These are phyloP conservation scores for Zasmidium citrigriseum DNA, from an alignment of 2,329 filamentous ascomycete species.

Conservation along the genomic window DNA sequence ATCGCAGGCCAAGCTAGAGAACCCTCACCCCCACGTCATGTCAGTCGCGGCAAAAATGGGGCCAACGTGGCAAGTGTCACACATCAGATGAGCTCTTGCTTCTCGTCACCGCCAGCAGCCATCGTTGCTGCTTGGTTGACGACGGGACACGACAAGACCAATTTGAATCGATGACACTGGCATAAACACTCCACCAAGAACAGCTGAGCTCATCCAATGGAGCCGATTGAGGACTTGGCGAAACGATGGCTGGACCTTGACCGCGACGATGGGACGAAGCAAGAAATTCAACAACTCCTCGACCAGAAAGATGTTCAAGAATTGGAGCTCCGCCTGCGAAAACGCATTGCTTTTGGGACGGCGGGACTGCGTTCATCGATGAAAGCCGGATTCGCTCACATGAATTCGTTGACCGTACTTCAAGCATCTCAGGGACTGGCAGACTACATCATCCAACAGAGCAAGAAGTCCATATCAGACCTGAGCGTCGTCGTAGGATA, in stretches of 20 bases:
- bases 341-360: constrained; percentile 63
- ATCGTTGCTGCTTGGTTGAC: background rate
- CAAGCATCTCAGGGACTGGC: constrained; percentile 66
- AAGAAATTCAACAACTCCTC: constrained; percentile 57
- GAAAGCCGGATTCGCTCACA: constrained; percentile 62
- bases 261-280: constrained; percentile 53
- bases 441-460: constrained; percentile 55
- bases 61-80: background rate
- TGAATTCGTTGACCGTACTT: constrained; percentile 40
- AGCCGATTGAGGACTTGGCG: constrained; percentile 40
- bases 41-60: background rate
- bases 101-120: background rate
- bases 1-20: background rate
- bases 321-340: constrained; percentile 54
- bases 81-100: background rate
- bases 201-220: background rate
- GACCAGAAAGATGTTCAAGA: constrained; percentile 46
- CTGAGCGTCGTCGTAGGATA: constrained; percentile 61
- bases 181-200: background rate
- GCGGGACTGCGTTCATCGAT: constrained; percentile 65
- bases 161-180: background rate
- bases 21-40: background rate
- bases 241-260: constrained; percentile 62
- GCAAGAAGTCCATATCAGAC: constrained; percentile 31
- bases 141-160: background rate